Evolutionary conservation across 2,329 filamentous ascomycete species (phyloP).

Genomic region (Verticillium albo-atrum): DNA sequence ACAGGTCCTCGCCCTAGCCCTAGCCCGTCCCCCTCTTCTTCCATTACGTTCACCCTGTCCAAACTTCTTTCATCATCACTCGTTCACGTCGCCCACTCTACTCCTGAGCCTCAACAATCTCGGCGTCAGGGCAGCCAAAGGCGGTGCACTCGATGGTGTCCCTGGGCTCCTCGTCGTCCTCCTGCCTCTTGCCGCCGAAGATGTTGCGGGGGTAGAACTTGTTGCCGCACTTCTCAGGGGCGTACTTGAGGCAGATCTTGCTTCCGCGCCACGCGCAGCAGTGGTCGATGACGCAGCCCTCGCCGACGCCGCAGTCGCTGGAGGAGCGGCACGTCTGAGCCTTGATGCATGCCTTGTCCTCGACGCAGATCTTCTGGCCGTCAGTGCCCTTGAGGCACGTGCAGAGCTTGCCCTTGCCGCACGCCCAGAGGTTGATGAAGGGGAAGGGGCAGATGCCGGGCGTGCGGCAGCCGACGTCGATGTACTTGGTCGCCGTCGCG

Average conservation of each 20-base stretch:
- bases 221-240: not conserved
- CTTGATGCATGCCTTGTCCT: not conserved
- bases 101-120: not conserved
- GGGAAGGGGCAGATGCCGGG: not conserved
- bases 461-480: conserved; percentile 1
- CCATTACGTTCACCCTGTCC: not conserved
- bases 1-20: not conserved
- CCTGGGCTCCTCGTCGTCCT: not conserved
- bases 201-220: not conserved
- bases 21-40: not conserved
- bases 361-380: conserved; percentile 3
- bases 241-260: conserved; percentile 6
- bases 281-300: conserved; percentile 5
- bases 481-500: conserved; percentile 27
- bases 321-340: not conserved
- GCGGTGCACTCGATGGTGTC: not conserved
- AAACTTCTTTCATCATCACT: not conserved
- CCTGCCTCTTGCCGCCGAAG: not conserved
- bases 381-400: conserved; percentile 1
- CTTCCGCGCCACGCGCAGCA: not conserved
- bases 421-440: conserved; percentile 3
- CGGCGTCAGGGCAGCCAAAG: not conserved
- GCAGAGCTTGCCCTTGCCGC: conserved; percentile 1
- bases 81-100: not conserved
- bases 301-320: not conserved